Base-by-base conservation (phyloP, 176 grass and related monocot genomes). In the Puya raimondii region DNA sequence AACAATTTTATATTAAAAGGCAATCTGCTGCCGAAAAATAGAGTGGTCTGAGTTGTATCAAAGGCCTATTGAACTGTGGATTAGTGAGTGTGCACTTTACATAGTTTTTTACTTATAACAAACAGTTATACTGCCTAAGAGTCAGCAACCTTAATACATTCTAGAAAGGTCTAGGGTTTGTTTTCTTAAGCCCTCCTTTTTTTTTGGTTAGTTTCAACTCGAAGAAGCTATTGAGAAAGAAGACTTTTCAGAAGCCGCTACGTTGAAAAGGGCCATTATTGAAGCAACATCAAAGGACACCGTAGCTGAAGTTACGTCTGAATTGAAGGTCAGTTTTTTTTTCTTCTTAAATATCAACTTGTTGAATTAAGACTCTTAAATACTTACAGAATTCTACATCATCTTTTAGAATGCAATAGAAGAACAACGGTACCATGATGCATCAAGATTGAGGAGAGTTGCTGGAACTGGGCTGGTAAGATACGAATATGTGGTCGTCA, bases 191-290 rank as follows among this genome's bases (percentile, higher is more conserved):
- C 48, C 71, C 9, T 2, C 42, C 18, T 20, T 49, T 50, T 51
- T 47, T 79, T 33, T 63, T 51, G 68, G 58, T 14, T 85, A 88
- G 84, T 97, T 97, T 80, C 86, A 97, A 82, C 79, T 97, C 17
- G 89, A 97, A 84, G 94, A 97, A 82, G 94, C 94, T 33, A 81
- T 97, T 14, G 94, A 97, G 9, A 90, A 79, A 48, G 84, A 97
- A 75, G 94, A 97, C 81, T 93, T 97, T 70, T 49, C 64, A 0
- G 86, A 97, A 82, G 94, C 94, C 48, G 74, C 84, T 50, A 85
- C 78, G 23, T 79, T 92, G 74, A 92, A 97, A 79, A 76, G 48
- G 9, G 73, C 84, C 27, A 88, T 97, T 56, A 64, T 74, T 33
- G 89, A 90, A 79, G 68, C 80, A 48, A 72, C 77, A 49, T 81